Evolutionary conservation across 192 early-diverging fungal species (phyloP), one percentile per base, ranked within the genome.

Genomic region (Cetraspora pellucida): DNA sequence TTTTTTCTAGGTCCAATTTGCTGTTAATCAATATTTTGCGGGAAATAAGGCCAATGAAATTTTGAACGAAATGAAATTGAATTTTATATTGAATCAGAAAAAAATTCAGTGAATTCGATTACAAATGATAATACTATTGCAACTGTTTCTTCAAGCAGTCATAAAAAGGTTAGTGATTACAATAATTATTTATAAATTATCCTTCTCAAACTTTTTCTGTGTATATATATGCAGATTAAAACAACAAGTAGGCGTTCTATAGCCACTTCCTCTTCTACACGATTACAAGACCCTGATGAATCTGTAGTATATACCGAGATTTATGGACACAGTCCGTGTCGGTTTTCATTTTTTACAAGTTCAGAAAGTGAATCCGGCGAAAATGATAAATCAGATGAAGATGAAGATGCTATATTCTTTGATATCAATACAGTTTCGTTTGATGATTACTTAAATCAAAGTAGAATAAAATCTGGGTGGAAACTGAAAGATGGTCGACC

Each of bases 401-500:
- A 76, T 27, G 21, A 76, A 17, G 27, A 21, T 14, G 0, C 0
- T 16, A 7, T 14, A 19, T 17, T 14, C 47, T 4, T 28, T 28
- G 49, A 69, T 69, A 8, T 50, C 3, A 50, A 69, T 27, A 10
- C 0, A 23, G 47, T 69, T 46, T 46, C 46, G 21, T 69, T 69
- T 3, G 25, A 47, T 47, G 64, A 66, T 23, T 66, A 66, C 44
- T 43, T 45, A 67, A 70, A 67, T 8, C 25, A 50, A 50, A 50
- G 21, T 50, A 52, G 47, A 52, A 16, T n/a, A 28, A 10, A 70
- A 50, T 70, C 68, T 17, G 46, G 31, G 44, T 76, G 61, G 74
- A 61, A 65, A 66, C 45, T 76, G 67, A 52, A 65, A 28, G 64
- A 57, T 66, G 74, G 74, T 49, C 17, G 28, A 28, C 44, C 27